Conservation (phyloP, 805 yeast species). For the Debaryomyces tyrocola region DNA sequence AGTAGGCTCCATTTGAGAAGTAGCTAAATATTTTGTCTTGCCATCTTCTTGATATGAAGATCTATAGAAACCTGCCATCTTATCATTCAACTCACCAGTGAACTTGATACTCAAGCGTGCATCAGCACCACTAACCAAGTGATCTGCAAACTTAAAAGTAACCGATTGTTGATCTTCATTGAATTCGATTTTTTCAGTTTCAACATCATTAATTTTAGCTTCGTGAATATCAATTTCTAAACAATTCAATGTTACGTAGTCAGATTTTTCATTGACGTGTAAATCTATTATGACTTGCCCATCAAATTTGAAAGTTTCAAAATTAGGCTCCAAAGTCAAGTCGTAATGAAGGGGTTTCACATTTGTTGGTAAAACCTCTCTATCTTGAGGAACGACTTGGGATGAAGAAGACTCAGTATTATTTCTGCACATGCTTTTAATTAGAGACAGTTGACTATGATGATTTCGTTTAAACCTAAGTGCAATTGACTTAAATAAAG, state of each 20-base stretch:
- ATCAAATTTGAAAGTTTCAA: slow-evolving; percentile 56
- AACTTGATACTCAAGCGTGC: slow-evolving; percentile 51
- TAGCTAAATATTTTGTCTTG: slow-evolving; percentile 67
- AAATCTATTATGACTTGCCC: slow-evolving; percentile 58
- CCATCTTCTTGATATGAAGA: slow-evolving; percentile 65
- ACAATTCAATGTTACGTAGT: slow-evolving; percentile 55
- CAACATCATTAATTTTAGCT: slow-evolving; percentile 38
- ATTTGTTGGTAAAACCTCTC: slow-evolving; percentile 45
- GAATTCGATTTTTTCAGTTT: slow-evolving; percentile 20
- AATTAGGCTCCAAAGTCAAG: slow-evolving; percentile 42
- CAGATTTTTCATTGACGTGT: slow-evolving; percentile 48
- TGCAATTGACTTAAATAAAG: neutral
- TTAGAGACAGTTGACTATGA: neutral
- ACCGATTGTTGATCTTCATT: slow-evolving; percentile 41
- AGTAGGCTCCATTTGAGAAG: slow-evolving; percentile 85
- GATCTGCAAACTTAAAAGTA: slow-evolving; percentile 39
- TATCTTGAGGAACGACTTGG: slow-evolving; percentile 17
- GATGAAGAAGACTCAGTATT: slow-evolving; percentile 9
- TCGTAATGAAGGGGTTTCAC: slow-evolving; percentile 44
- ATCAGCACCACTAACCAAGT: slow-evolving; percentile 33
- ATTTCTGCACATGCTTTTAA: slow-evolving; percentile 12
- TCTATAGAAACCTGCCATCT: slow-evolving; percentile 83
- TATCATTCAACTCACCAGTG: slow-evolving; percentile 66
- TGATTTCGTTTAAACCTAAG: neutral
- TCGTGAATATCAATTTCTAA: slow-evolving; percentile 62